These are phyloP conservation scores for Aspergillus kassunensis DNA, from an alignment of 495 filamentous ascomycete genomes.

Conservation along the genomic window DNA sequence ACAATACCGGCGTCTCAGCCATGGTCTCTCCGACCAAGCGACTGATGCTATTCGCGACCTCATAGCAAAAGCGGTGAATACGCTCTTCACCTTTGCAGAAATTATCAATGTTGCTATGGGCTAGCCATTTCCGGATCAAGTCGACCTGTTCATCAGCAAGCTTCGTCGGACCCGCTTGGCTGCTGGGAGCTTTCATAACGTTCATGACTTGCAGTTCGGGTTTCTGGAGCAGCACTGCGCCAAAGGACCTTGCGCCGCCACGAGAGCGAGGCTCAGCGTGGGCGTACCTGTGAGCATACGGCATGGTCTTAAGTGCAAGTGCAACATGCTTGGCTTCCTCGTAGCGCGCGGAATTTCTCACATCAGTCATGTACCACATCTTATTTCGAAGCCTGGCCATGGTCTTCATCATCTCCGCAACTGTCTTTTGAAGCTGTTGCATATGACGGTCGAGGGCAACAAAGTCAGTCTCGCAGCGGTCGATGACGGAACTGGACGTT, in stretches of 20 bases:
- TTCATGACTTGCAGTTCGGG: conserved; percentile 86
- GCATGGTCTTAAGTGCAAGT: conserved; percentile 87
- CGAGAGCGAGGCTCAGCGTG: conserved; percentile 46
- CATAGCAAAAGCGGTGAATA: conserved; percentile 90
- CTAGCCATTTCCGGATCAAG: conserved; percentile 79
- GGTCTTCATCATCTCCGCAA: conserved; percentile 33
- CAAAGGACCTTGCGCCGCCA: conserved; percentile 42
- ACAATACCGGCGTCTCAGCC: conserved; percentile 81
- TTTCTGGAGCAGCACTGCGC: conserved; percentile 68
- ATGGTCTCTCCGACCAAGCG: conserved; percentile 85
- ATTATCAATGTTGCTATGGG: conserved; percentile 78
- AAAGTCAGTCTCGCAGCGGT: conserved; percentile 40
- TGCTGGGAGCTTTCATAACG: conserved; percentile 74
- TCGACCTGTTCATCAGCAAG: conserved; percentile 94
- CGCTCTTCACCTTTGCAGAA: conserved; percentile 95
- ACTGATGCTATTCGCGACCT: conserved; percentile 80
- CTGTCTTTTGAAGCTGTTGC: conserved; percentile 32
- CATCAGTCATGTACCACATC: conserved; percentile 99
- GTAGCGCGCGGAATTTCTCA: conserved; percentile 84
- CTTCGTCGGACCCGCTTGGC: conserved; percentile 89
- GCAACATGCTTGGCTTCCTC: conserved; percentile 87
- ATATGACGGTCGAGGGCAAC: conserved; percentile 35
- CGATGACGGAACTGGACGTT: conserved; percentile 37
- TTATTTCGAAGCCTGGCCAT: conserved; percentile 64
- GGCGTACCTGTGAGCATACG: conserved; percentile 47